Evolutionary conservation across 2,329 filamentous ascomycete genomes (phyloP).

Genomic region (Aspergillus quadrilineatus): DNA sequence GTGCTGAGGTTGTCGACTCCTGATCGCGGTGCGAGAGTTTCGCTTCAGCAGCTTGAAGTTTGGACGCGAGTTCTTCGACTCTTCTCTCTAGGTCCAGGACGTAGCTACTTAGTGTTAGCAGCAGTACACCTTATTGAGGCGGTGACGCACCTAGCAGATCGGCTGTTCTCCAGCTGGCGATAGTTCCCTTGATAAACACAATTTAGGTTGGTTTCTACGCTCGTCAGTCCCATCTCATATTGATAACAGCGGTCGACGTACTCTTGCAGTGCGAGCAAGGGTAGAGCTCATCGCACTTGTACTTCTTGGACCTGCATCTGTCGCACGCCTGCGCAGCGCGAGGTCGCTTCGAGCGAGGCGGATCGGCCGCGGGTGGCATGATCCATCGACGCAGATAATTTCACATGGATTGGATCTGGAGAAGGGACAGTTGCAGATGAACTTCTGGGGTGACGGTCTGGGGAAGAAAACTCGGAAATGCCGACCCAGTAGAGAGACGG

Average conservation of each 20-base stretch:
- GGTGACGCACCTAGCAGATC: constrained; percentile 28
- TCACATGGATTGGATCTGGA: neutral
- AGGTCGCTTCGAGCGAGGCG: constrained; percentile 29
- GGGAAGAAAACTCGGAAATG: neutral
- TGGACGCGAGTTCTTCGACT: constrained; percentile 31
- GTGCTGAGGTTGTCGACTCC: constrained; percentile 1
- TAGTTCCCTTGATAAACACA: constrained; percentile 39
- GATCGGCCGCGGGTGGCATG: neutral
- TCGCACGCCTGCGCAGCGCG: constrained; percentile 50
- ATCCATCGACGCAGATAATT: neutral
- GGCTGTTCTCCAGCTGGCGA: constrained; percentile 30
- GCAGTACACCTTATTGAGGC: neutral
- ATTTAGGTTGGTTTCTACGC: constrained; percentile 32
- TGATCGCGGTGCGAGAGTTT: constrained; percentile 16
- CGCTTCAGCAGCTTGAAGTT: constrained; percentile 25
- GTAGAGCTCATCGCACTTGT: constrained; percentile 49
- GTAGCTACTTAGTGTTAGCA: constrained; percentile 25
- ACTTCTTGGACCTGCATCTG: constrained; percentile 49
- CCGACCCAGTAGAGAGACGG: neutral
- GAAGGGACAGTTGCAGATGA: neutral
- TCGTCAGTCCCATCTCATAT: neutral
- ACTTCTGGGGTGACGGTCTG: neutral
- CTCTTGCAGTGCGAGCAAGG: constrained; percentile 42
- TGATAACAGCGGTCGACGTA: constrained; percentile 23
- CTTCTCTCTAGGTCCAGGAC: constrained; percentile 38